A percentile compares a stretch with the other conserved stretches of the same genome.
Evolutionary conservation across 192 early-diverging fungal genomes (phyloP).

Genomic region (Backusella luteola): DNA sequence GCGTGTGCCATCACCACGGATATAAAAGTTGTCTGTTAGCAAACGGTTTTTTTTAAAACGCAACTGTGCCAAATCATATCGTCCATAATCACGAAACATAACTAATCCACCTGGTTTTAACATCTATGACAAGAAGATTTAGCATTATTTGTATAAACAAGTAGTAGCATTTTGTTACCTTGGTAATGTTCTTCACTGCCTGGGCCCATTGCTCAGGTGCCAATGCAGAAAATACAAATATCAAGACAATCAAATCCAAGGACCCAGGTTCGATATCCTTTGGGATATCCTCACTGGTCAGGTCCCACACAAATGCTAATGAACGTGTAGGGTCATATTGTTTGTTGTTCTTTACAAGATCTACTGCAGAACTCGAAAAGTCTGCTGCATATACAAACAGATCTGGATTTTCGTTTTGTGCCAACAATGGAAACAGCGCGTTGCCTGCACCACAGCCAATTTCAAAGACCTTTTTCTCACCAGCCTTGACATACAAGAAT

Average conservation of each 20-base stretch:
- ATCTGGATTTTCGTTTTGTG: slow-evolving; percentile 67
- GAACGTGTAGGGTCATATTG: slow-evolving; percentile 70
- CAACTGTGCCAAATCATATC: slow-evolving; percentile 97
- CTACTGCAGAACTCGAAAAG: slow-evolving; percentile 86
- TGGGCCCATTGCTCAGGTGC: slow-evolving; percentile 81
- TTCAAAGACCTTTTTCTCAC: slow-evolving; percentile 73
- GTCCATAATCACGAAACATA: slow-evolving; percentile 91
- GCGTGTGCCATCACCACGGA: slow-evolving; percentile 93
- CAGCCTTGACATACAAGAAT: slow-evolving; percentile 38
- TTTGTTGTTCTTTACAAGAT: slow-evolving; percentile 83
- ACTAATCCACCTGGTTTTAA: slow-evolving; percentile 91
- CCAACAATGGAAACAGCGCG: slow-evolving; percentile 90
- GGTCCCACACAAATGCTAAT: slow-evolving; percentile 94
- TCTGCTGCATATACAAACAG: slow-evolving; percentile 94
- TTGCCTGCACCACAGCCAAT: slow-evolving; percentile 98
- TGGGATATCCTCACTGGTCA: slow-evolving; percentile 70
- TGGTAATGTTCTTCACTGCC: slow-evolving; percentile 79
- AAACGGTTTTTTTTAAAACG: slow-evolving; percentile 91
- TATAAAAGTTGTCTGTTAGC: slow-evolving; percentile 93
- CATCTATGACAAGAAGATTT: slow-evolving; percentile 23
- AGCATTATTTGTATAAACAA: neutral
- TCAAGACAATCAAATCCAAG: slow-evolving; percentile 88
- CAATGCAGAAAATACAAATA: slow-evolving; percentile 95
- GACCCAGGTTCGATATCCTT: slow-evolving; percentile 73
- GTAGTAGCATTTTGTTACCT: slow-evolving; percentile 38